Evolutionary conservation across 2,329 filamentous ascomycete genomes (phyloP).

Genomic region (Aaosphaeria arxii): DNA sequence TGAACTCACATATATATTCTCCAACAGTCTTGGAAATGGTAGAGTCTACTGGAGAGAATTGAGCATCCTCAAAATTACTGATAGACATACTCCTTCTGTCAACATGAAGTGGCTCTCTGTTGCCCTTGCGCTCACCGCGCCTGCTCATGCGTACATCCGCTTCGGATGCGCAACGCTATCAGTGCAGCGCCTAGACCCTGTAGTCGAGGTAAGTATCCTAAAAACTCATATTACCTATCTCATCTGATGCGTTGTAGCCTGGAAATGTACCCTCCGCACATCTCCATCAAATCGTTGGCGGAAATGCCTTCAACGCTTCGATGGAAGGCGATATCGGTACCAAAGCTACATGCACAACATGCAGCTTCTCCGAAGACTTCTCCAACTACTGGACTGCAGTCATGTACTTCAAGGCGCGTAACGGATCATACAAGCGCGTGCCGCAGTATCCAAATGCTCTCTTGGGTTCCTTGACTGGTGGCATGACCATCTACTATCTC

Average conservation of each 20-base stretch:
- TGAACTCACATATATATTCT: not conserved
- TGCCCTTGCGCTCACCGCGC: constrained; percentile 4
- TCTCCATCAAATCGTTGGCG: constrained; percentile 13
- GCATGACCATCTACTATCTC: constrained; percentile 31
- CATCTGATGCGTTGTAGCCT: not conserved
- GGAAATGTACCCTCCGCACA: constrained; percentile 11
- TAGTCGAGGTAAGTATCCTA: constrained; percentile 6
- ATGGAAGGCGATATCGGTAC: constrained; percentile 21
- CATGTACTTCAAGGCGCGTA: constrained; percentile 26
- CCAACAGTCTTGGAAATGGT: not conserved
- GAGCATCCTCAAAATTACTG: not conserved
- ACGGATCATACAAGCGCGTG: constrained; percentile 26
- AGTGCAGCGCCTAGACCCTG: constrained; percentile 12
- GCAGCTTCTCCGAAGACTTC: constrained; percentile 19
- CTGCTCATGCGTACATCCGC: constrained; percentile 11
- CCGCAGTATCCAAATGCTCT: constrained; percentile 23
- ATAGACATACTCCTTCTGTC: not conserved
- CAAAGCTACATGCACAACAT: constrained; percentile 19
- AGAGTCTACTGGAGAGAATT: not conserved
- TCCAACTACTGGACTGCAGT: constrained; percentile 31
- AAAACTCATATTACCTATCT: not conserved
- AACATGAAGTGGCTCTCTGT: constrained; percentile 12
- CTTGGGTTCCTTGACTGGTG: constrained; percentile 25
- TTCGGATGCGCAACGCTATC: constrained; percentile 13
- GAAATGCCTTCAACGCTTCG: constrained; percentile 14